Evolutionary conservation across 768 basidiomycete genomes (phyloP).

Genomic region (Rhodotorula diobovata): DNA sequence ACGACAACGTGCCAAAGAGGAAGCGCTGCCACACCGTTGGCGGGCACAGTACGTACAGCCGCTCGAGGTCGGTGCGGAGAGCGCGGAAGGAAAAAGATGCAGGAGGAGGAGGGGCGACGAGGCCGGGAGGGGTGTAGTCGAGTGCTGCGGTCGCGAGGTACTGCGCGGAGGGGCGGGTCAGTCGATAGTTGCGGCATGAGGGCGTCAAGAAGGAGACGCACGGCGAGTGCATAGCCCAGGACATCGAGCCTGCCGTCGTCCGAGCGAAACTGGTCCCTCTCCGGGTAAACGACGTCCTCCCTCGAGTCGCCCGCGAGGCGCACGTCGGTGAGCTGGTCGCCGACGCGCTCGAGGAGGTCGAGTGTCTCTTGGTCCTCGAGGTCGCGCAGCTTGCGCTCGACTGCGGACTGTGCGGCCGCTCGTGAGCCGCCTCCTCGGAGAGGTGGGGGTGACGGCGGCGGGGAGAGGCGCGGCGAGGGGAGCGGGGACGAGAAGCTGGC

Average conservation of each 20-base stretch:
- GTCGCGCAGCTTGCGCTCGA: conserved; percentile 5
- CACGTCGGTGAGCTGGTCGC: conserved; percentile 14
- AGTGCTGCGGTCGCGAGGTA: not conserved
- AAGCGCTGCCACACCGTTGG: not conserved
- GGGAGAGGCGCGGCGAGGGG: not conserved
- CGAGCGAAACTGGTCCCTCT: not conserved
- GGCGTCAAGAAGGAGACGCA: not conserved
- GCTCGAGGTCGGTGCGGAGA: conserved; percentile 16
- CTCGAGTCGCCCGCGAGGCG: not conserved
- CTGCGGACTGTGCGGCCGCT: not conserved
- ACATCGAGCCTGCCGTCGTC: conserved; percentile 1
- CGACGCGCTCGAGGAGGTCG: conserved; percentile 25
- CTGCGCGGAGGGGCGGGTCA: not conserved
- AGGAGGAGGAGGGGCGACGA: conserved; percentile 1
- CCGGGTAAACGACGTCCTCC: not conserved
- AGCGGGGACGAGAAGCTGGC: not conserved
- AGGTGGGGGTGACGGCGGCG: not conserved
- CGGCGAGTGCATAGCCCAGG: not conserved
- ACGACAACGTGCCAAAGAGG: not conserved
- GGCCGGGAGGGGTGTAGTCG: conserved; percentile 2
- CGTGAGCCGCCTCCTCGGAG: not conserved
- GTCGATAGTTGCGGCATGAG: not conserved
- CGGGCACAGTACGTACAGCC: conserved; percentile 27
- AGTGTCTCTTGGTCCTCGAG: conserved; percentile 24
- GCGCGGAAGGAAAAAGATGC: conserved; percentile 11